Evolutionary conservation across 495 filamentous ascomycete species (phyloP), one percentile per base, ranked within the genome.

Genomic region (Echria macrotheca): DNA sequence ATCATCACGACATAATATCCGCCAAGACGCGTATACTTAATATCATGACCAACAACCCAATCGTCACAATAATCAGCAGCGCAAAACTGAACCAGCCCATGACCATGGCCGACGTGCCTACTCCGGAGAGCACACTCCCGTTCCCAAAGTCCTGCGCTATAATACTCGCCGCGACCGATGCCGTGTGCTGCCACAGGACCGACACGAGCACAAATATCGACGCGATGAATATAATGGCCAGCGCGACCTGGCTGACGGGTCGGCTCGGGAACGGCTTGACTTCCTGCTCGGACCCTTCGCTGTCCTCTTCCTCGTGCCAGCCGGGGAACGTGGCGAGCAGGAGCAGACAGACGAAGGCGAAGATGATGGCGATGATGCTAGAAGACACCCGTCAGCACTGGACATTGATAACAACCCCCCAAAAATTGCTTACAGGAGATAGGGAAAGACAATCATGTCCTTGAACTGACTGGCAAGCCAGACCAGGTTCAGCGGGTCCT

Each of bases 41-140:
- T 52, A 95, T 94, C 91, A 97, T 97, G 54, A 96, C 85, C 29
- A 97, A 72, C 65, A 97, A 66, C 19, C 91, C 91, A 61, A 96
- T 94, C 14, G 91, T 95, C 23, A 95, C 89, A 26, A 96, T 82
- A 46, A 96, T 91, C 53, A 97, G 73, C 49, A 96, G 60, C 25
- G 85, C 86, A 59, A 97, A 97, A 11, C 89, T 86, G 66, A 97
- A 96, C 91, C 91, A 97, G 21, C 91, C 91, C 57, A 97, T 75
- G 23, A 96, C 86, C 88, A 97, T 97, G 8, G 91, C 91, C 3
- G 83, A 86, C 4, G 86, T 86, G 2, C 91, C 91, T 31, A 97
- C 89, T 11, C 91, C 91, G 44, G 84, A 86, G 66, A 80, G 75
- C 12, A 97, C 87, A 57, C 84, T 89, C 14, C 91, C 91, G 67